Evolutionary conservation across 202 grass and related monocot genomes (phyloP), one percentile per base, ranked within the genome.

Genomic region (Schoenoplectus triqueter): DNA sequence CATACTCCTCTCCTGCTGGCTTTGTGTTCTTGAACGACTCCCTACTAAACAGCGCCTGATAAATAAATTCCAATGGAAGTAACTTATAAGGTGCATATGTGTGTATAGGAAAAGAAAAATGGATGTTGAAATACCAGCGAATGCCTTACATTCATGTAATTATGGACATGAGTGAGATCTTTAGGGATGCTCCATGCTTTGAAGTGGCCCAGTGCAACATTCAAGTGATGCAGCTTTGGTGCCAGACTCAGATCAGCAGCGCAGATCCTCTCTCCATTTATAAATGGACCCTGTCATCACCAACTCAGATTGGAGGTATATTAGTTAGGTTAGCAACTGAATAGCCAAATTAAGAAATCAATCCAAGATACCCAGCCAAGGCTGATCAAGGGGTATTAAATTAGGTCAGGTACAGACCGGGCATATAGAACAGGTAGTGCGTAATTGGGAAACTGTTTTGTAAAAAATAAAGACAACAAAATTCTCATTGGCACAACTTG

Each of bases 141-240:
- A 7, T 20, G 10, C 7, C 50, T 19, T 84, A 90, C 88, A 76
- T 90, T 69, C 73, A 84, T 76, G 74, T 90, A 90, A 87, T 82
- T 83, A 61, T 85, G 81, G 82, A 90, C 56, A 75, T 66, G 55
- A 57, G 88, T 64, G 48, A 87, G 50, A 66, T 82, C 18, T 63
- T 87, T 71, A 65, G 88, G 85, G 8, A 87, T 5, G 9, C 39
- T 87, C 88, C 85, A 87, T 84, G 49, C 66, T 87, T 90, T 90
- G 21, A 87, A 90, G 78, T 90, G 66, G 18, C 56, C 73, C 14
- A 90, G 85, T 0, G 56, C 62, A 10, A 84, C 47, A 31, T 81
- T 83, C 40, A 90, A 69, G 83, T 90, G 88, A 73, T 81, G 87
- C 63, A 90, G 82, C 61, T 90, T 90, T 2, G 88, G 88, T 18